Evolutionary conservation across 257 asterid species (phyloP).

Genomic region (Nyctanthes arbortristis): DNA sequence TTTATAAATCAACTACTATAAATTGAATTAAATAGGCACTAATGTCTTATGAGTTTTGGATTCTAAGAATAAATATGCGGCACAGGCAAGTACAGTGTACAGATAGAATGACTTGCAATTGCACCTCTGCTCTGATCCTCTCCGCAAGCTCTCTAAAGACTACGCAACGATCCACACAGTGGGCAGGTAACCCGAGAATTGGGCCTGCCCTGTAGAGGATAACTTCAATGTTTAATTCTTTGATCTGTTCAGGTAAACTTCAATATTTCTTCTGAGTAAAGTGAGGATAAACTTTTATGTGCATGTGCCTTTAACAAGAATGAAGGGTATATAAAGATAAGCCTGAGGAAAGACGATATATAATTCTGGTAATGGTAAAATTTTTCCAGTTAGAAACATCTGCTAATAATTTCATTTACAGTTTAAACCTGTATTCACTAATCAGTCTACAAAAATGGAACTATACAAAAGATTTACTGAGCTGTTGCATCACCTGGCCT

Average conservation of each 20-base stretch:
- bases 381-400: neutral
- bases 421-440: neutral
- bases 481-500: neutral
- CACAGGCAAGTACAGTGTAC: too few relatives aligned
- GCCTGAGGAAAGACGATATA: neutral
- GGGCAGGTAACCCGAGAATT: too few relatives aligned
- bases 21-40: too few relatives aligned
- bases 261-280: neutral
- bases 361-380: neutral
- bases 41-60: too few relatives aligned
- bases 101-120: too few relatives aligned
- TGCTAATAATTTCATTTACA: conserved; percentile 23
- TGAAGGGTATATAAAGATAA: neutral
- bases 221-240: neutral
- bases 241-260: neutral
- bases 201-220: too few relatives aligned
- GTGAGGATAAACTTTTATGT: neutral
- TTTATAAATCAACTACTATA: too few relatives aligned
- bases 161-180: too few relatives aligned
- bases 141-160: too few relatives aligned
- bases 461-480: conserved; percentile 1
- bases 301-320: neutral
- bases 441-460: neutral
- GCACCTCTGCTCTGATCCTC: too few relatives aligned
- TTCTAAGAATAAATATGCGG: too few relatives aligned